Conservation (phyloP, 371 early-diverging fungal genomes). For the Furculomyces boomerangus region DNA sequence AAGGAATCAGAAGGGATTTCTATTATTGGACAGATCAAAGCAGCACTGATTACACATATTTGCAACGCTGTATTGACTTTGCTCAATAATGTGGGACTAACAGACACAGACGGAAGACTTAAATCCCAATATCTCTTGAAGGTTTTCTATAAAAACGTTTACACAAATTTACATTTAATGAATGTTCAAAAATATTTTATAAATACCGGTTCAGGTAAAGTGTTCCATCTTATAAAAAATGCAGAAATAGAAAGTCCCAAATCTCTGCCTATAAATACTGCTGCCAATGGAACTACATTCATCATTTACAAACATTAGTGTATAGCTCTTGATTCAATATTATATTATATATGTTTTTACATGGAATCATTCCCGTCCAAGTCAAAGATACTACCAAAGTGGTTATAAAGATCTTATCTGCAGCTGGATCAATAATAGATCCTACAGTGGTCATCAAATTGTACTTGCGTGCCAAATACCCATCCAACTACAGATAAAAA, state of each 20-base stretch:
- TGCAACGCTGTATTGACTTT: slow-evolving; percentile 88
- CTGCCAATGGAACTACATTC: slow-evolving; percentile 51
- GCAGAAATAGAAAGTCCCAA: slow-evolving; percentile 54
- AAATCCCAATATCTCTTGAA: slow-evolving; percentile 70
- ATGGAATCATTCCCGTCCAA: slow-evolving; percentile 52
- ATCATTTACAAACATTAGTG: background rate
- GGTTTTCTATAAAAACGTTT: slow-evolving; percentile 37
- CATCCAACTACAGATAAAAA: slow-evolving; percentile 47
- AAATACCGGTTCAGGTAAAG: slow-evolving; percentile 70
- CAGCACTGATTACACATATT: slow-evolving; percentile 54
- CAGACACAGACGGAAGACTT: slow-evolving; percentile 78
- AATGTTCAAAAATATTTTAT: background rate
- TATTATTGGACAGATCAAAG: slow-evolving; percentile 47
- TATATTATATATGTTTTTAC: slow-evolving; percentile 23
- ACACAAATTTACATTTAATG: no score
- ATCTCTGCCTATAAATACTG: slow-evolving; percentile 76
- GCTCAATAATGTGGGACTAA: slow-evolving; percentile 69
- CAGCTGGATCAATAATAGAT: slow-evolving; percentile 86
- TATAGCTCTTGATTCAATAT: background rate
- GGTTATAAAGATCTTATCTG: slow-evolving; percentile 91
- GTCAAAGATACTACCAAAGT: slow-evolving; percentile 65
- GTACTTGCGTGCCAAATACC: slow-evolving; percentile 75
- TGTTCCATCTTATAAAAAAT: slow-evolving; percentile 70
- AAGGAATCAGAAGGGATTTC: slow-evolving; percentile 21
- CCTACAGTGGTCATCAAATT: slow-evolving; percentile 75